Conservation (phyloP, 1,139 yeast genomes). For the Kodamaea suecica region DNA sequence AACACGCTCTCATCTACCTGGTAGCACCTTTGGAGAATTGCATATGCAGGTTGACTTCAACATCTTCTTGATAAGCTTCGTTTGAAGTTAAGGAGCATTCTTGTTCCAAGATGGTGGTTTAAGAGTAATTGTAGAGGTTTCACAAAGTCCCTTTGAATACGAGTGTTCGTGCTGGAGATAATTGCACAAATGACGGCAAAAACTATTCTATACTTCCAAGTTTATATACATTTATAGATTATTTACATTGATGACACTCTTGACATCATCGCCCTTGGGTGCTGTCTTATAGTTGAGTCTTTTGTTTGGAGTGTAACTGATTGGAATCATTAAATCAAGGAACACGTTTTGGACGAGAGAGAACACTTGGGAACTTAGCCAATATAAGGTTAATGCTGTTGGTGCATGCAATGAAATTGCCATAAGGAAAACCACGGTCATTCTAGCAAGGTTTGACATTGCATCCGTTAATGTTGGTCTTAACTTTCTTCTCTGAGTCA, state of each 20-base stretch:
- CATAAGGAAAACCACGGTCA: constrained; percentile 77
- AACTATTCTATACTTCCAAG: no score
- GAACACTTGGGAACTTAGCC: constrained; percentile 80
- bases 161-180: no score
- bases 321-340: constrained; percentile 67
- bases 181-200: no score
- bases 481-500: constrained; percentile 29
- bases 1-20: no score
- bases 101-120: no score
- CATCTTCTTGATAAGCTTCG: no score
- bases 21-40: no score
- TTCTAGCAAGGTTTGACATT: constrained; percentile 61
- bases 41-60: no score
- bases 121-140: no score
- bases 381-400: constrained; percentile 70
- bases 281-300: constrained; percentile 20
- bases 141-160: no score
- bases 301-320: constrained; percentile 46
- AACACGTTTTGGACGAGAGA: constrained; percentile 73
- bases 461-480: constrained; percentile 64
- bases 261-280: constrained; percentile 3
- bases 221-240: not conserved
- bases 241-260: constrained; percentile 6
- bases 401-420: constrained; percentile 87
- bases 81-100: no score